These are phyloP conservation scores for Trichophyton schoenleinii DNA, from an alignment of 2,329 filamentous ascomycete genomes.

Conservation along the genomic window DNA sequence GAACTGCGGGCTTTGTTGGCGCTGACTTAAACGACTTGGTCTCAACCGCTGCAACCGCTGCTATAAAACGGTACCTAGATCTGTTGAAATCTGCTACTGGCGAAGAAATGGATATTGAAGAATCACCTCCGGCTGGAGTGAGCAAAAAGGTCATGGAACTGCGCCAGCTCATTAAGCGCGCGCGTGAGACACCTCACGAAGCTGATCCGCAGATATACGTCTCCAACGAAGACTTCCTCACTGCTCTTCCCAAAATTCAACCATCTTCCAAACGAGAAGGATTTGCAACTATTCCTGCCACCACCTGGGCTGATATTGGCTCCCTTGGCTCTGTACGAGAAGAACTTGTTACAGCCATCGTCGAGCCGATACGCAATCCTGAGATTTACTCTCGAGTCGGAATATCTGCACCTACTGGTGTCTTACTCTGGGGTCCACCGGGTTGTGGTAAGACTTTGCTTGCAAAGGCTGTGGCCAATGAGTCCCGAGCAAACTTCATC, in stretches of 20 bases:
- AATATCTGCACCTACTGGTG: slow-evolving; percentile 69
- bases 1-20: slow-evolving; percentile 86
- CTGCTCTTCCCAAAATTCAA: slow-evolving; percentile 61
- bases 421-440: slow-evolving; percentile 90
- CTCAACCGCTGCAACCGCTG: slow-evolving; percentile 51
- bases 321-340: slow-evolving; percentile 68
- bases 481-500: slow-evolving; percentile 95
- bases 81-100: slow-evolving; percentile 36
- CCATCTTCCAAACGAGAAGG: slow-evolving; percentile 82
- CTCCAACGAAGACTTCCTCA: slow-evolving; percentile 56
- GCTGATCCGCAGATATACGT: slow-evolving; percentile 46
- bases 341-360: slow-evolving; percentile 72
- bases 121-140: slow-evolving; percentile 14
- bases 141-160: slow-evolving; percentile 34
- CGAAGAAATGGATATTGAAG: slow-evolving; percentile 43
- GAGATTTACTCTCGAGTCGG: slow-evolving; percentile 64
- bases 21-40: slow-evolving; percentile 68
- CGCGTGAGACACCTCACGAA: slow-evolving; percentile 40
- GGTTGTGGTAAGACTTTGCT: slow-evolving; percentile 95
- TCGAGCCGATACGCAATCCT: slow-evolving; percentile 75
- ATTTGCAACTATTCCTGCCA: slow-evolving; percentile 85
- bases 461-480: slow-evolving; percentile 90
- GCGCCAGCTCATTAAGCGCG: slow-evolving; percentile 42
- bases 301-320: slow-evolving; percentile 86
- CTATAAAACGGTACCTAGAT: slow-evolving; percentile 49